Evolutionary conservation across 164 flowering plant genomes (phyloP).

Genomic region (Pachysandra terminalis): DNA sequence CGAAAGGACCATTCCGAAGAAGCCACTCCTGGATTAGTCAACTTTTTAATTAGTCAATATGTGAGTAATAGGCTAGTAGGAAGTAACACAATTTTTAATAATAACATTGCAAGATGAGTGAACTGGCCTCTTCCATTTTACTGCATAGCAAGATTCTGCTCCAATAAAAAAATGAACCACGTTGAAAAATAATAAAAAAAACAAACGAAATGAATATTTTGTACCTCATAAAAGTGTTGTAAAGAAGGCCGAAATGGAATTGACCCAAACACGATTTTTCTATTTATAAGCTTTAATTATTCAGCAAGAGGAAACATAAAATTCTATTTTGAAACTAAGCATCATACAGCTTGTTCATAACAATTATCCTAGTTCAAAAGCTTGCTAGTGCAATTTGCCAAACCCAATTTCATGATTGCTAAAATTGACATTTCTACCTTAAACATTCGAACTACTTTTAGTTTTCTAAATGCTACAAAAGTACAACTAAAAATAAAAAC

Average conservation of each 20-base stretch:
- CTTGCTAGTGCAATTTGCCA: not conserved
- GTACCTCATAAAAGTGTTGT: too few species aligned
- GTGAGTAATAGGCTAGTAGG: slow-evolving; percentile 9
- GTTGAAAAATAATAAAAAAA: too few species aligned
- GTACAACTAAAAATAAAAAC: too few species aligned
- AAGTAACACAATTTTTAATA: not conserved
- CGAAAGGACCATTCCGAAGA: slow-evolving; percentile 79
- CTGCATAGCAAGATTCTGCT: not conserved
- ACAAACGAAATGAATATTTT: too few species aligned
- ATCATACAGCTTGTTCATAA: not conserved
- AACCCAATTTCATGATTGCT: too few species aligned
- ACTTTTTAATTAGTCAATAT: slow-evolving; percentile 20
- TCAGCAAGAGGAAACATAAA: not conserved
- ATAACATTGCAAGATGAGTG: not conserved
- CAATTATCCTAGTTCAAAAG: not conserved
- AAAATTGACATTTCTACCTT: too few species aligned
- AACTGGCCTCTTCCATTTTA: not conserved
- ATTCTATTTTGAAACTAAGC: not conserved
- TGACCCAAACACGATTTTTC: too few species aligned
- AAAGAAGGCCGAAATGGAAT: too few species aligned
- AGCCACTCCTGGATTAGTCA: slow-evolving; percentile 83
- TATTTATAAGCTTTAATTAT: too few species aligned
- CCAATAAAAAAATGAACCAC: not conserved
- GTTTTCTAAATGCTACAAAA: too few species aligned
- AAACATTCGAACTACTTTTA: too few species aligned